Evolutionary conservation across 345 rosid genomes (phyloP).

Genomic region (Abelmoschus esculentus): DNA sequence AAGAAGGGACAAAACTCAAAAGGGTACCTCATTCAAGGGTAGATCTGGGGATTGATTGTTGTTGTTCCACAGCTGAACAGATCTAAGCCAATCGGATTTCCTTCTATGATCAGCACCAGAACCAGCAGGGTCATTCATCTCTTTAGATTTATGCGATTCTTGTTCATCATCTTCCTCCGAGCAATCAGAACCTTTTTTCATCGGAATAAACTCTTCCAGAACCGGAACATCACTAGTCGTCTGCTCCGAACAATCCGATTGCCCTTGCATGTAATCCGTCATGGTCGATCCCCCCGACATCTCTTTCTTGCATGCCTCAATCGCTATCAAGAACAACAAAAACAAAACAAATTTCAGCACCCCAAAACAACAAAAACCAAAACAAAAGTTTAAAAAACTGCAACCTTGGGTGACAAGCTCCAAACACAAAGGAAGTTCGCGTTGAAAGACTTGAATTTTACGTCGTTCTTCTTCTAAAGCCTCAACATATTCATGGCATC

Average conservation of each 20-base stretch:
- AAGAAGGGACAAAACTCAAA: background rate
- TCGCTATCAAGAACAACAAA: conserved; percentile 42
- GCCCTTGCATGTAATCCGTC: conserved; percentile 45
- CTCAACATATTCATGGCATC: conserved; percentile 52
- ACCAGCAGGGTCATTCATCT: conserved; percentile 9
- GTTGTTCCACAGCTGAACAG: conserved; percentile 77
- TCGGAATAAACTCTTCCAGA: conserved; percentile 73
- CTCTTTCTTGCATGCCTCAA: conserved; percentile 69
- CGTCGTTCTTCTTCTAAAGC: conserved; percentile 82
- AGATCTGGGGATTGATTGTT: conserved; percentile 55
- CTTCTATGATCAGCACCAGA: conserved; percentile 26
- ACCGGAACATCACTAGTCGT: conserved; percentile 63
- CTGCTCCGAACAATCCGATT: conserved; percentile 81
- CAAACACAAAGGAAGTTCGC: conserved; percentile 91
- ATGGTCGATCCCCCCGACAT: conserved; percentile 45
- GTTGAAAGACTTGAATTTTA: conserved; percentile 83
- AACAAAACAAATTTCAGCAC: background rate
- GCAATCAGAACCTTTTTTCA: conserved; percentile 34
- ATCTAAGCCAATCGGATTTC: conserved; percentile 97
- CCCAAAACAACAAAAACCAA: background rate
- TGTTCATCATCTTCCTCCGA: conserved; percentile 36
- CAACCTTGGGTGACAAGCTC: conserved; percentile 82
- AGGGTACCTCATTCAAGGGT: conserved; percentile 32
- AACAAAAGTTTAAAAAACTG: background rate
- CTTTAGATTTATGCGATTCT: conserved; percentile 30